Base-by-base conservation (phyloP, 495 filamentous ascomycete species). In the Penicillium chermesinum region DNA sequence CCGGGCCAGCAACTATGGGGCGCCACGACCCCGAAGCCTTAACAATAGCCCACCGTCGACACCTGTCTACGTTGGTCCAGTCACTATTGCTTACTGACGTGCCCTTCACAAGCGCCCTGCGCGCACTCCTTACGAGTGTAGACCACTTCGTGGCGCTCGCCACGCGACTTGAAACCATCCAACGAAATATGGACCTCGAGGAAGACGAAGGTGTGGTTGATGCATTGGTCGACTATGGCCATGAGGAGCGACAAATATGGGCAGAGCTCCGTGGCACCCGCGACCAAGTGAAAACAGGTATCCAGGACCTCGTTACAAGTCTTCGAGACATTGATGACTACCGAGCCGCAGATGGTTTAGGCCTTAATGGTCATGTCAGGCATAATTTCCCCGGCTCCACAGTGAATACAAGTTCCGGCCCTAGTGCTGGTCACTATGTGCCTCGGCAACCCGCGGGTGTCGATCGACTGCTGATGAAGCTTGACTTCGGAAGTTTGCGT, bases 1-100 rank as follows among this genome's bases (percentile, higher is more conserved):
- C 50, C 7, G 46, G 47, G 21, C 32, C 71, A 62, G 17, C 46
- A 36, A 41, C 51, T 7, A 52, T 59, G 34, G 73, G 77, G 21
- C 71, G 73, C 7, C 82, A 84, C 55, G 91, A 97, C 58, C 91
- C 91, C 0, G 89, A 95, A 65, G 83, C 83, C 13, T 78, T 96
- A 17, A 81, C 89, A 6, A 76, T 79, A 16, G 89, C 87, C 4
- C 91, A 97, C 62, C 75, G 81, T 5, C 66, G 75, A 19, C 94
- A 93, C 58, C 80, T 96, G 13, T 66, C 74, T 21, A 72, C 82
- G 1, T 68, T 96, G 0, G 64, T 75, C 1, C 75, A 79, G 17
- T 79, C 80, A 1, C 76, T 95, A 1, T 83, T 97, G 20, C 72
- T 96, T 3, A 81, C 80, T 1, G 82, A 86, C 38, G 47, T 68